Evolutionary conservation across 2,329 filamentous ascomycete species (phyloP), one percentile per base, ranked within the genome.

Genomic region (Fusarium ramigenum): DNA sequence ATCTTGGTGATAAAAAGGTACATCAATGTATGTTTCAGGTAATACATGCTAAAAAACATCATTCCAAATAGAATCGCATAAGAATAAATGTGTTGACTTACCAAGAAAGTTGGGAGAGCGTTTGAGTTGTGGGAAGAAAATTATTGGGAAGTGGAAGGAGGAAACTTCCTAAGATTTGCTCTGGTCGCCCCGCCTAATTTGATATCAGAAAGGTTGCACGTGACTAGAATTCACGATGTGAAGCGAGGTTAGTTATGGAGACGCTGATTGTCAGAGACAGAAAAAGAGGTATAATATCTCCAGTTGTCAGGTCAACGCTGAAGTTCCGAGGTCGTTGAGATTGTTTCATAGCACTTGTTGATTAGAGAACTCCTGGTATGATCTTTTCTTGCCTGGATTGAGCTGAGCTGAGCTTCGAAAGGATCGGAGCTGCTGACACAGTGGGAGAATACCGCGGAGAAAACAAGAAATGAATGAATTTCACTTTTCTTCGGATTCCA

Each of bases 1-100:
- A 92, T 92, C 89, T 92, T 91, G 89, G 89, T 91, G 88, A 90
- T 89, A 87, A 88, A 69, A 87, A 84, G 80, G 82, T 83, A 83
- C 86, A 88, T 89, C 88, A 89, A 83, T 81, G 82, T 82, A 79
- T 81, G 79, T 82, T 82, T 88, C 86, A 88, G 86, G 84, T 88
- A 88, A 88, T 87, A 88, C 86, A 88, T 88, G 87, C 86, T 87
- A 80, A 82, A 66, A 76, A 85, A 77, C 87, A 88, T 89, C 87
- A 89, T 88, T 78, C 81, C 80, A 80, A 69, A 54, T 43, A 44
- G 42, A 44, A 36, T 43, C 50, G 14, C n/a, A 43, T 23, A 18
- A 47, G 63, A 43, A 70, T 42, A 25, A 50, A 28, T 30, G 32
- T 21, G 9, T 50, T 58, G 23, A 79, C 80, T 79, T 79, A 86